Evolutionary conservation across 345 rosid species (phyloP).

Genomic region (Syzygium grande): DNA sequence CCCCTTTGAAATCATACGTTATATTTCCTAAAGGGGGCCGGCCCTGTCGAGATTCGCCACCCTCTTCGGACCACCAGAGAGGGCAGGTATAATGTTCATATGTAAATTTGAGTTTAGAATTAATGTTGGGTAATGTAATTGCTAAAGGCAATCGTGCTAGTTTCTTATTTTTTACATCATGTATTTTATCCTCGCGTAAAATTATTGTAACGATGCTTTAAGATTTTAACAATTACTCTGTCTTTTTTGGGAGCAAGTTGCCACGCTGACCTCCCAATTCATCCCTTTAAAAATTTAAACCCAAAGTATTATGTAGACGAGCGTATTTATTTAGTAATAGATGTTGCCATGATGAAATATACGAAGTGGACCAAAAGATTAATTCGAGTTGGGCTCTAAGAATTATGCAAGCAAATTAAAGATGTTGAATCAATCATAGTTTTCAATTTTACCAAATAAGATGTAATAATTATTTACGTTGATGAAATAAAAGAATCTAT

Average conservation of each 20-base stretch:
- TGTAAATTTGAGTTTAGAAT: too few species aligned
- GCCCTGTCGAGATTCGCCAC: too few species aligned
- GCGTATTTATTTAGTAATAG: too few species aligned
- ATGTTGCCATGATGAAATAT: neutral
- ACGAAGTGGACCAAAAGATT: neutral
- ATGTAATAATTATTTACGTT: neutral
- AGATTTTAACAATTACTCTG: too few species aligned
- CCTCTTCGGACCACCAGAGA: too few species aligned
- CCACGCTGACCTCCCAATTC: neutral
- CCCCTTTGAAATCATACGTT: too few species aligned
- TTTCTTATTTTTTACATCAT: neutral
- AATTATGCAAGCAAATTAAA: neutral
- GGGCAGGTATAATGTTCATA: too few species aligned
- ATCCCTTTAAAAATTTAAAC: neutral
- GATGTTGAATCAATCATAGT: neutral
- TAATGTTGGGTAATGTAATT: neutral
- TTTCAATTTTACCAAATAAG: neutral
- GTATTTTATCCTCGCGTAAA: neutral
- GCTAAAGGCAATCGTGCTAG: neutral
- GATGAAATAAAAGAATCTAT: too few species aligned
- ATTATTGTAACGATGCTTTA: neutral
- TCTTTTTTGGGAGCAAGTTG: neutral
- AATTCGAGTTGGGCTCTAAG: neutral
- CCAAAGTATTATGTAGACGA: neutral
- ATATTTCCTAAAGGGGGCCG: too few species aligned